These are phyloP conservation scores for Suillus subaureus DNA, from an alignment of 768 basidiomycete genomes.

Conservation along the genomic window DNA sequence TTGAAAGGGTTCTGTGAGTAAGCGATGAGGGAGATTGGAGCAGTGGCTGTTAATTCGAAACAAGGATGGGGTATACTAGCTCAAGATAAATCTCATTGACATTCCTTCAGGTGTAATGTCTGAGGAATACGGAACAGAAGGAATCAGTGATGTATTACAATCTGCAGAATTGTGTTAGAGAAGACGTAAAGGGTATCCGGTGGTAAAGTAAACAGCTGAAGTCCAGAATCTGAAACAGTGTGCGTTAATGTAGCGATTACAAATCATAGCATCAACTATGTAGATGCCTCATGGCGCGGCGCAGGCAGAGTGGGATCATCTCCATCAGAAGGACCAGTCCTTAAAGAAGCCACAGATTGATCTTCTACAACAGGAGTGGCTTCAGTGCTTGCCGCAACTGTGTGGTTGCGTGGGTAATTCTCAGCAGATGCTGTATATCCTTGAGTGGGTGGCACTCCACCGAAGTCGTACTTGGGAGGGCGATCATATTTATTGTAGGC, in stretches of 20 bases:
- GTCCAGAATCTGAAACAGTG: not conserved
- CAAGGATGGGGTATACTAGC: not conserved
- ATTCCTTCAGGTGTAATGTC: not conserved
- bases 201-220: not conserved
- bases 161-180: not conserved
- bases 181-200: not conserved
- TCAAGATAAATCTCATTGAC: not conserved
- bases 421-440: too few species aligned
- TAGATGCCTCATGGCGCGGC: not conserved
- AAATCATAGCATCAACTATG: not conserved
- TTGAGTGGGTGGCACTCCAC: not conserved
- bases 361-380: not conserved
- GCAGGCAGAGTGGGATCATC: not conserved
- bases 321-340: not conserved
- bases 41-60: not conserved
- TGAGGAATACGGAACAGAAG: not conserved
- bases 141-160: not conserved
- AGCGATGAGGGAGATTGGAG: not conserved
- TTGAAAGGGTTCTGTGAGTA: conserved; percentile 28
- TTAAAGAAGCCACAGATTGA: not conserved
- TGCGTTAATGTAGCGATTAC: not conserved
- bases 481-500: conserved; percentile 48
- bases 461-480: conserved; percentile 48
- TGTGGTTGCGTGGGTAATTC: not conserved
- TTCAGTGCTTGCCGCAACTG: not conserved